Evolutionary conservation across 257 asterid species (phyloP), one percentile per base, ranked within the genome.

Genomic region (Nemophila menziesii): DNA sequence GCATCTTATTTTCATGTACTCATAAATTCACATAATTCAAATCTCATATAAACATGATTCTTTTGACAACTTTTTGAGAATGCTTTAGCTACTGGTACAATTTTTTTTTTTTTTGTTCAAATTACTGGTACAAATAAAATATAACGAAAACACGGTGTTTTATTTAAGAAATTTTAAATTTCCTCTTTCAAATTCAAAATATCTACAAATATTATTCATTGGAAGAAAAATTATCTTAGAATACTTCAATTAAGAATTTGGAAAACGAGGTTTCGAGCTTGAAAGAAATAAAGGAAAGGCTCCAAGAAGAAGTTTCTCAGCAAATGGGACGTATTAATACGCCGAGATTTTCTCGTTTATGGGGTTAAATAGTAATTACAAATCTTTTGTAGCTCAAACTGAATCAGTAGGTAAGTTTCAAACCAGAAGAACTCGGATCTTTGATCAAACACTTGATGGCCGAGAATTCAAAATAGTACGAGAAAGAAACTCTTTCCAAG

Each of bases 251-350:
- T 59, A 79, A 70, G 71, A 72, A 62, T 54, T 60, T 81, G 73
- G 84, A 81, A 51, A 73, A 52, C 36, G 94, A 90, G 44, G 63
- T 81, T 16, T 37, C 49, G 50, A 60, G 70, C 65, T 68, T 90
- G 68, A 77, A 72, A 64, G 74, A 65, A 69, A 77, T 85, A 44
- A 74, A 73, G 68, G 76, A 60, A 54, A 85, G 73, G 29, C 93
- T 90, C 21, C 89, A 81, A 63, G 73, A 64, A 43, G 85, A 79
- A 67, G 89, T 90, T 39, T 60, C 61, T 5, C 75, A 56, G 54
- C 96, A 81, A 48, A 69, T 53, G 54, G 49, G 58, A 20, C 52
- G 65, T 49, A 71, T 66, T 44, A 56, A 57, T 47, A 63, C 80
- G 49, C 81, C 81, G 93, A 85, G 54, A 77, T 77, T 54, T 46